Evolutionary conservation across 768 basidiomycete species (phyloP), one percentile per base, ranked within the genome.

Genomic region (Leccinum disarticulatum): DNA sequence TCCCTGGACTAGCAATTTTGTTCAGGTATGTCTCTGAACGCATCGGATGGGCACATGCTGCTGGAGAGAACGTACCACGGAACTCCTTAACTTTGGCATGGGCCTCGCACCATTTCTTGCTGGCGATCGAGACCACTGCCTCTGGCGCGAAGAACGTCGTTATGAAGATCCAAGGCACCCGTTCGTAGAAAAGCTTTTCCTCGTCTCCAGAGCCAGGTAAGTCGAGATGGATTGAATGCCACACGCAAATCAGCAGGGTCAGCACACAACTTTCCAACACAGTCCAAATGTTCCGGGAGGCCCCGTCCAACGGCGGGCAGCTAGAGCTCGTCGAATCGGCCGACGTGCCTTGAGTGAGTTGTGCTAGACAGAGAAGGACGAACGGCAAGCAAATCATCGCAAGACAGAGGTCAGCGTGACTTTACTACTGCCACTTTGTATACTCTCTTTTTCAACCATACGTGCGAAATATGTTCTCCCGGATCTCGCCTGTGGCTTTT

Each of bases 211-310:
- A 53, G 31, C 52, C 52, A 36, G 53, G 53, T 17, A 54, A 13
- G 27, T 43, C 53, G 27, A 28, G 53, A n/a, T 54, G 53, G 38
- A 54, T 19, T n/a, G 53, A 27, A 17, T 43, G 53, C 53, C 53
- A 54, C 11, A 54, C 53, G n/a, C 53, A 54, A 30, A 54, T 54
- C 38, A 54, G 7, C 36, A 54, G 15, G 17, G 53, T 54, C 53
- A 43, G 0, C 14, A 28, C 53, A 19, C 53, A 54, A n/a, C 9
- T 54, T 17, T 28, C 53, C 6, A 54, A n/a, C 11, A 54, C 19
- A 14, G 17, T 43, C 53, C 36, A 41, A 11, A 38, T 6, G 6
- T 17, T 38, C 10, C 53, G 53, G 28, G 14, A n/a, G 25, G 25
- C 5, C 27, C 1, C 6, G 10, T 43, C 17, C 11, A 14, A 15